Percentiles rank a stretch among this genome's conserved stretches.
Evolutionary conservation across 2,329 filamentous ascomycete species (phyloP).

Genomic region (Sclerotinia spermophila): DNA sequence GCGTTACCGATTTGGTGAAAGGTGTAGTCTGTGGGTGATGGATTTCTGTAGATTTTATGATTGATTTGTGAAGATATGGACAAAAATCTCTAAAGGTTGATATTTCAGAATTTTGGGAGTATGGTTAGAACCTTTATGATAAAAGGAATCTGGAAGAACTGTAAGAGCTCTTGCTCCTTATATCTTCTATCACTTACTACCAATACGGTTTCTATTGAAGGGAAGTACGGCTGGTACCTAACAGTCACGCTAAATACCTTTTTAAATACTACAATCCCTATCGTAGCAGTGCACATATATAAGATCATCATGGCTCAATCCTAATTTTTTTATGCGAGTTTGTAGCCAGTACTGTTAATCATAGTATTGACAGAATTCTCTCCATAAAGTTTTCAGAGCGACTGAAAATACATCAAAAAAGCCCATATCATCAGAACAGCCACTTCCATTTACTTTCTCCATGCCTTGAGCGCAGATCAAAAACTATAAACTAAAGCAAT

Average conservation of each 20-base stretch:
- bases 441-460: too few species aligned
- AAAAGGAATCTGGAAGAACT: neutral
- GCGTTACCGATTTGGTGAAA: neutral
- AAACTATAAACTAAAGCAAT: too few species aligned
- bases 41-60: neutral
- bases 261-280: neutral
- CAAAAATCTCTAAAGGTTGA: neutral
- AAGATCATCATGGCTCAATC: too few species aligned
- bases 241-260: too few species aligned
- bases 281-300: neutral
- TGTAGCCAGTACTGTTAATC: too few species aligned
- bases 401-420: too few species aligned
- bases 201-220: neutral
- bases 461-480: too few species aligned
- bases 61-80: neutral
- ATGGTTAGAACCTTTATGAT: neutral
- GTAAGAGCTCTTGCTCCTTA: accelerated
- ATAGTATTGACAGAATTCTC: too few species aligned
- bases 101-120: neutral
- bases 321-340: too few species aligned
- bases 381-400: too few species aligned
- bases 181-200: neutral
- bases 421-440: too few species aligned
- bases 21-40: neutral
- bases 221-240: neutral